Conservation (phyloP, 768 basidiomycete genomes). For the Dioszegia hungarica region DNA sequence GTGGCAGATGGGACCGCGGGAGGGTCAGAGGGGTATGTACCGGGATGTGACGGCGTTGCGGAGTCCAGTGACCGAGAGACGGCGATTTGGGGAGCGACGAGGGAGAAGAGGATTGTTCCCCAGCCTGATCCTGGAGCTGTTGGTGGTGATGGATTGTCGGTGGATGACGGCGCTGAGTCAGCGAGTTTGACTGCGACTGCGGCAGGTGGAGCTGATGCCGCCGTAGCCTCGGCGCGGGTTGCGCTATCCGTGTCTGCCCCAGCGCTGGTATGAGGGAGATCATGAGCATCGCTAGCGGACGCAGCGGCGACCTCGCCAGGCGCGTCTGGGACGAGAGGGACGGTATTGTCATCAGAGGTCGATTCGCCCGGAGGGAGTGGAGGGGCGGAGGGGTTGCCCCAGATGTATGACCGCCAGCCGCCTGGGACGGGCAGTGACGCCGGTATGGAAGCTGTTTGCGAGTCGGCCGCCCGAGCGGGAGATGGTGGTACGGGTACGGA, state of each 20-base stretch:
- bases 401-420: constrained; percentile 4
- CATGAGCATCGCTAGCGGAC: too few relatives aligned
- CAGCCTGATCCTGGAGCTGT: constrained; percentile 7
- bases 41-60: background rate
- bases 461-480: too few relatives aligned
- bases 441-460: too few relatives aligned
- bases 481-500: background rate
- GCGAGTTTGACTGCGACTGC: background rate
- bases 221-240: too few relatives aligned
- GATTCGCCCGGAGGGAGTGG: background rate
- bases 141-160: background rate
- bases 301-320: too few relatives aligned
- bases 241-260: too few relatives aligned
- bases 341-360: background rate
- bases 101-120: constrained; percentile 32
- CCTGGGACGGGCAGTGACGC: background rate
- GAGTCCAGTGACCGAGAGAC: background rate
- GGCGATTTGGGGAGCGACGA: constrained; percentile 12
- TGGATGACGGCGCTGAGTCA: background rate
- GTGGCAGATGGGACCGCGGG: background rate
- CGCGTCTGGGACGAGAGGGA: background rate
- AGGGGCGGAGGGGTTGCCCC: background rate
- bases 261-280: background rate
- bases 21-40: background rate
- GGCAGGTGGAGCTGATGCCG: background rate